Conservation (phyloP, 192 early-diverging fungal species). For the Physocladia obscura region DNA sequence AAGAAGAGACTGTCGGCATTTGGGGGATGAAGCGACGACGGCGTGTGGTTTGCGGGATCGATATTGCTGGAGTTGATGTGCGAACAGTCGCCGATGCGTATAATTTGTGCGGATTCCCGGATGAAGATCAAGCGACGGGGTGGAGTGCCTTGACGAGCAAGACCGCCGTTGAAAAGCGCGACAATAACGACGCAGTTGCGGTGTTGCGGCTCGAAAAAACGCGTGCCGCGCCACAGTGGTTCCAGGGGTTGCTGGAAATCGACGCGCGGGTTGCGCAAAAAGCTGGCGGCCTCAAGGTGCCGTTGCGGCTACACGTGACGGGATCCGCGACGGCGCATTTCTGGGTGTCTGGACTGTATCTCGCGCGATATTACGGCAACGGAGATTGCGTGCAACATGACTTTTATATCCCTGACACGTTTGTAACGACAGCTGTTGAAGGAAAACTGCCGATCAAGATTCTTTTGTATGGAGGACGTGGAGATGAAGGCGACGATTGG, state of each 20-base stretch:
- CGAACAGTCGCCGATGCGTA: slow-evolving; percentile 55
- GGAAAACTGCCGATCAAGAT: slow-evolving; percentile 10
- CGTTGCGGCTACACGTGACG: slow-evolving; percentile 62
- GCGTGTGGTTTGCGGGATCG: slow-evolving; percentile 53
- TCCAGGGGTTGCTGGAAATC: slow-evolving; percentile 36
- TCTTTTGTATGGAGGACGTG: slow-evolving; percentile 25
- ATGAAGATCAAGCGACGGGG: slow-evolving; percentile 49
- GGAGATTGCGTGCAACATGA: slow-evolving; percentile 67
- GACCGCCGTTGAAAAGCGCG: slow-evolving; percentile 22
- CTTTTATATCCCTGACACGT: slow-evolving; percentile 54
- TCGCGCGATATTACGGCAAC: slow-evolving; percentile 71
- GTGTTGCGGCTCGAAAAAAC: neutral
- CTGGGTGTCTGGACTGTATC: slow-evolving; percentile 65
- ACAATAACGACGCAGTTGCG: too few species aligned
- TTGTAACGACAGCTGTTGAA: neutral
- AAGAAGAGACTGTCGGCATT: neutral
- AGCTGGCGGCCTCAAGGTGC: slow-evolving; percentile 40
- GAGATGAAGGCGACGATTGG: slow-evolving; percentile 18
- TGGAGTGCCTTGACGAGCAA: slow-evolving; percentile 31
- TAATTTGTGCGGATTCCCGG: slow-evolving; percentile 73
- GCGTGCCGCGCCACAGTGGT: slow-evolving; percentile 39
- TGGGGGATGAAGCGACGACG: neutral
- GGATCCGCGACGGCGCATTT: slow-evolving; percentile 72
- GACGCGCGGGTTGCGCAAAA: neutral
- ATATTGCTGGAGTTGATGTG: slow-evolving; percentile 76